Conservation (phyloP, 2,329 filamentous ascomycete genomes). For the Ceratocystis huliohia region DNA sequence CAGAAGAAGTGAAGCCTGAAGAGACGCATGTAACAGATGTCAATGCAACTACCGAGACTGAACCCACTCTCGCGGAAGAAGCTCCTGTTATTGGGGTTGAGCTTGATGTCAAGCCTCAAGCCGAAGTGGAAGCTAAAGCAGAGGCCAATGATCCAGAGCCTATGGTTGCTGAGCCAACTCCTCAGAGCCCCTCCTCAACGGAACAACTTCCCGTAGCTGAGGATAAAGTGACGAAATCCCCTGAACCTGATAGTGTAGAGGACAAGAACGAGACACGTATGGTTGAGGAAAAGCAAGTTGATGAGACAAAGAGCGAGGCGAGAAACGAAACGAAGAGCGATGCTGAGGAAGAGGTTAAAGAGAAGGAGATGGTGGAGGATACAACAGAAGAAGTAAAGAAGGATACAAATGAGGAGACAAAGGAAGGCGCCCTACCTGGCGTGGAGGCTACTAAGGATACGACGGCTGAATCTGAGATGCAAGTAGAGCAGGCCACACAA, state of each 20-base stretch:
- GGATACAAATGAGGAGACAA: not conserved
- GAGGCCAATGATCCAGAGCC: not conserved
- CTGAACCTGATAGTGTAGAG: not conserved
- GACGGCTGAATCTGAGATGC: not conserved
- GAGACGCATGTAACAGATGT: not conserved
- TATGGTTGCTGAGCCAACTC: not conserved
- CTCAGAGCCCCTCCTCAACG: not conserved
- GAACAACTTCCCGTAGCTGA: not conserved
- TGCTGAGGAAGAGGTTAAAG: not conserved
- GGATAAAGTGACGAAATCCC: not conserved
- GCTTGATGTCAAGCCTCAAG: not conserved
- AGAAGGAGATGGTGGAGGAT: not conserved
- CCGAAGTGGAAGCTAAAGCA: not conserved
- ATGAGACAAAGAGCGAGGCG: too few species aligned
- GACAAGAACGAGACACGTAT: not conserved
- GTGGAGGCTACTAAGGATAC: slow-evolving; percentile 24
- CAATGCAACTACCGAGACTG: not conserved
- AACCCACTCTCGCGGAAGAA: not conserved
- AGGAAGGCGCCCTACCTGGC: slow-evolving; percentile 21
- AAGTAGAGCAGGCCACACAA: too few species aligned
- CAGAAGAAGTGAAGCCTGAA: not conserved
- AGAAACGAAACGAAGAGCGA: too few species aligned
- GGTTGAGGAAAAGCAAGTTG: not conserved
- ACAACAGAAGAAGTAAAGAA: slow-evolving; percentile 21
- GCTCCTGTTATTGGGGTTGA: not conserved